These are phyloP conservation scores for Pseudoscleropodium purum DNA, from an alignment of 225 moss, liverwort and hornwort species.

Conservation along the genomic window DNA sequence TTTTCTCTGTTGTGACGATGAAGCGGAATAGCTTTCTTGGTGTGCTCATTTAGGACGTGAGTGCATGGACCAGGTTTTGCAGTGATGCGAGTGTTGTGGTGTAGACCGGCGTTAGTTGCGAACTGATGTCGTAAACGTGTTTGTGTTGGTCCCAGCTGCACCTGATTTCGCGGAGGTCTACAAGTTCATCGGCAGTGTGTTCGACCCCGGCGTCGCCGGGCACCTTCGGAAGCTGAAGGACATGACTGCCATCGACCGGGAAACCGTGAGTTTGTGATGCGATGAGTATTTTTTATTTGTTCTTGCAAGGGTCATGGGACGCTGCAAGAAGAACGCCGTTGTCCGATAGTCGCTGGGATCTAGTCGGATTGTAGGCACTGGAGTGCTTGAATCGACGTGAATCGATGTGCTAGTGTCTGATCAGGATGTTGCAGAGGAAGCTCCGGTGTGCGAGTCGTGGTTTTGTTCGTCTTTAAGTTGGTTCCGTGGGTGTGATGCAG, in stretches of 20 bases:
- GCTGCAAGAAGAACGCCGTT: background rate
- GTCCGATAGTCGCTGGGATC: too few species aligned
- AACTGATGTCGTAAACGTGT: background rate
- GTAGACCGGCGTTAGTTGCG: background rate
- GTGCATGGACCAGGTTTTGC: background rate
- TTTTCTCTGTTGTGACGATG: background rate
- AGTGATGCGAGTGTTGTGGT: background rate
- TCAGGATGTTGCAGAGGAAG: background rate
- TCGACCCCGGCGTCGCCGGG: conserved; percentile 57
- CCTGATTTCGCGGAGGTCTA: conserved; percentile 97
- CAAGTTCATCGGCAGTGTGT: conserved; percentile 94
- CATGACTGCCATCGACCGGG: conserved; percentile 83
- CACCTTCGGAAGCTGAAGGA: conserved; percentile 74
- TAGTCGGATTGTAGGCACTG: background rate
- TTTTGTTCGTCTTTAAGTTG: background rate
- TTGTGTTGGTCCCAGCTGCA: conserved; percentile 35
- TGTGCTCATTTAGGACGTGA: too few species aligned
- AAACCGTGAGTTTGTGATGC: conserved; percentile 43
- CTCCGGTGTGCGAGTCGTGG: background rate
- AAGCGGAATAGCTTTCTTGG: background rate
- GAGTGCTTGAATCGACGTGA: background rate
- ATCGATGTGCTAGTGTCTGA: background rate
- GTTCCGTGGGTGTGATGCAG: background rate
- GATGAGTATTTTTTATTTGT: background rate
- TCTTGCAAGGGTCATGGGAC: background rate